Base-by-base conservation (phyloP, 2,329 filamentous ascomycete genomes). In the Cytospora piceae region DNA sequence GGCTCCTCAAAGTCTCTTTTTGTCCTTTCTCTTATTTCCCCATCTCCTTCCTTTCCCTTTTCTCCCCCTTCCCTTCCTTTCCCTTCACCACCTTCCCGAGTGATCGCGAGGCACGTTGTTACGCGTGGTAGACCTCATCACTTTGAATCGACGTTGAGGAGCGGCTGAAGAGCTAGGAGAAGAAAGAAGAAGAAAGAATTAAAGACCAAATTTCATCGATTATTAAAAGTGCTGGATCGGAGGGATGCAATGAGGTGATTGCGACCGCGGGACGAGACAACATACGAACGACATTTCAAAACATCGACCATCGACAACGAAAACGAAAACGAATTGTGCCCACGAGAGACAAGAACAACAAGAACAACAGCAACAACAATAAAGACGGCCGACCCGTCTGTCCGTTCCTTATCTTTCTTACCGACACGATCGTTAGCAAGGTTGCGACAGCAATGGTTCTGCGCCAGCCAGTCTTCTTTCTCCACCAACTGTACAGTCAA, bases 71-170 rank as follows among this genome's bases (percentile, higher is more conserved):
- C 37, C 54, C 37, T 61, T 37, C 34, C 53, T n/a, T 52, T 29
- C 29, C 27, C 58, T 53, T 46, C 39, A 57, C 52, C 58, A 62
- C 61, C 67, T 56, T 46, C 58, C 54, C 55, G 46, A 67, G 64
- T 67, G 67, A 68, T 67, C 67, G 54, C 51, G 67, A 67, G 64
- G 67, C 67, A 67, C 67, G 67, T 68, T 62, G 27, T 34, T 42
- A 55, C 59, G 55, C 67, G 67, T 68, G 67, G 61, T 64, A 57
- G 58, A 58, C 67, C 67, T 68, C 67, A 64, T 67, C 64, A 64
- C 67, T 62, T 46, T 24, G 34, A 55, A 53, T 64, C 58, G 61
- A 64, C 54, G 39, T 64, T 61, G 58, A 67, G 61, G 65, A 67
- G 61, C 65, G 67, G 67, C 52, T 52, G 58, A 39, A 58, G 63